phyloP scores from a whole-genome alignment of 2,329 filamentous ascomycete genomes.

The Hymenoscyphus albidus region DNA sequence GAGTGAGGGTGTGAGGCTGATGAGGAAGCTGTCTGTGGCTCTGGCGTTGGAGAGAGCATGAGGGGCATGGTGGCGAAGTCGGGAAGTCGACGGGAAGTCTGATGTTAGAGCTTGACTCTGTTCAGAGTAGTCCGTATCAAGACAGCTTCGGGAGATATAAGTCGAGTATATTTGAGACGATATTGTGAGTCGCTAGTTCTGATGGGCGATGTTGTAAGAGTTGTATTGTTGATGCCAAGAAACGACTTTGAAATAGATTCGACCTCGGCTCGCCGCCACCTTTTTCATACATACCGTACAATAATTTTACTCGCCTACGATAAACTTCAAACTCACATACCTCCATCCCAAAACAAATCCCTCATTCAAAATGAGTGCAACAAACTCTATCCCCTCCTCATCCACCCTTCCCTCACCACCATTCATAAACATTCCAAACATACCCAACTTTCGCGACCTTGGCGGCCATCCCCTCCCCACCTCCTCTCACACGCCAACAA shows the following conservation, averaged over 20 bases:
- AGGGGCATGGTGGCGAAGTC: constrained; percentile 27
- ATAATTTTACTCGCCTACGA: neutral
- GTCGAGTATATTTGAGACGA: neutral
- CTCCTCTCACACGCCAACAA: constrained; percentile 42
- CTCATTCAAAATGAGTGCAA: constrained; percentile 10
- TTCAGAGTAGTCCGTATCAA: neutral
- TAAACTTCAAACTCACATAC: neutral
- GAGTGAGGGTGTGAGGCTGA: constrained; percentile 4
- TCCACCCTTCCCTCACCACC: constrained; percentile 40
- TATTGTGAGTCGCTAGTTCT: neutral
- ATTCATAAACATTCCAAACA: constrained; percentile 51
- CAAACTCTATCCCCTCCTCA: neutral
- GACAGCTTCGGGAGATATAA: neutral
- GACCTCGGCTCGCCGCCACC: constrained; percentile 1
- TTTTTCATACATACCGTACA: neutral
- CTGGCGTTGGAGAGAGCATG: constrained; percentile 16
- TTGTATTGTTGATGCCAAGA: neutral
- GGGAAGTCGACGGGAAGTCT: neutral
- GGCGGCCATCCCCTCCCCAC: constrained; percentile 52
- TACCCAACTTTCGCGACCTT: constrained; percentile 66
- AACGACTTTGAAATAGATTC: neutral
- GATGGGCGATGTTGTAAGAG: neutral
- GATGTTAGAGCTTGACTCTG: too few relatives aligned
- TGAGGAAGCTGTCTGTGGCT: constrained; percentile 11
- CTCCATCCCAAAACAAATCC: neutral